Evolutionary conservation across 495 filamentous ascomycete species (phyloP), one percentile per base, ranked within the genome.

Genomic region (Aspergillus campestris): DNA sequence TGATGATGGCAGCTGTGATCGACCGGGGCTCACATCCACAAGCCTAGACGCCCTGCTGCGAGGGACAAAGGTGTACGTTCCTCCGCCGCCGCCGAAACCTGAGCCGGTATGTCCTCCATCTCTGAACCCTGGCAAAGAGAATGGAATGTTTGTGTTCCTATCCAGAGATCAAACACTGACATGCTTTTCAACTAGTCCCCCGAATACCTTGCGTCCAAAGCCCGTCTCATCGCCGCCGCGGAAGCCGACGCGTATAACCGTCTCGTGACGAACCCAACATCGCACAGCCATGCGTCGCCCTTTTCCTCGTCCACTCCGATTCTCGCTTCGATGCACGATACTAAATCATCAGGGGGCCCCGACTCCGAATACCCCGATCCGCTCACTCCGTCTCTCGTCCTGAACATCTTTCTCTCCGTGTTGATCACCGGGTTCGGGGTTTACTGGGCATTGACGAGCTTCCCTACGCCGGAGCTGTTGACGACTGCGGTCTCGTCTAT

Each of bases 121-220:
- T 34, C 28, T 42, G 34, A 32, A 40, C 24, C 34, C 33, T 11
- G 12, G 15, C 40, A 43, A 28, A 18, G 2, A 44, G 10, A 38
- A 30, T 15, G 12, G 7, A 14, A 9, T 38, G 6, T 24, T 12
- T 42, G n/a, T 15, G 34, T 9, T 45, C 53, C 50, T 37, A 12
- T 31, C 5, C 24, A 40, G 10, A 41, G 39, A 35, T 33, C 30
- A 30, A 27, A 15, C 3, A 29, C 14, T 32, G 14, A 11, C 15
- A 9, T 24, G 32, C 39, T 51, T 42, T 51, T 34, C 11, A 6
- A 31, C 1, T 47, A 97, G 87, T 84, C 78, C 8, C 68, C 83
- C 7, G 87, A 94, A 71, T 97, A 92, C 67, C 87, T 90, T 64
- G 86, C 81, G 7, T 66, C 92, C 3, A 98, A 97, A 91, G 76